Percentiles rank a stretch among this genome's conserved stretches.
phyloP scores from a whole-genome alignment of 2,329 filamentous ascomycete genomes.

The Juglanconis sp. region DNA sequence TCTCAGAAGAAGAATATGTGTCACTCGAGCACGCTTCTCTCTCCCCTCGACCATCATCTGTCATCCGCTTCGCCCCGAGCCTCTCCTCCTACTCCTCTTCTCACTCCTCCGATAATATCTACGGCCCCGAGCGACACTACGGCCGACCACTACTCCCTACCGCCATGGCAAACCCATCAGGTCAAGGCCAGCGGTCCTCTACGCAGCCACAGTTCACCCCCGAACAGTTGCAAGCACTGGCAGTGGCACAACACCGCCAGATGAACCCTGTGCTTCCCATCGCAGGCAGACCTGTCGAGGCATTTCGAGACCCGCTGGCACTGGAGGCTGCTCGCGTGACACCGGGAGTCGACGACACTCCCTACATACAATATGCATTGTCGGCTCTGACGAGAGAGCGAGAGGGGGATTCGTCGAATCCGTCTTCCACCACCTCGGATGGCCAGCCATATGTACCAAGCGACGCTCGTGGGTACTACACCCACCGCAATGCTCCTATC shows the following conservation, averaged over 20 bases:
- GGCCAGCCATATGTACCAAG: slow-evolving; percentile 26
- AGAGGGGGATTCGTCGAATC: slow-evolving; percentile 54
- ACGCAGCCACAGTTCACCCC: slow-evolving; percentile 18
- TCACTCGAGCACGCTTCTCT: slow-evolving; percentile 26
- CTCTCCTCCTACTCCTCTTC: slow-evolving; percentile 33
- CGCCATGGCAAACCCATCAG: slow-evolving; percentile 19
- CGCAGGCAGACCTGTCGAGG: slow-evolving; percentile 15
- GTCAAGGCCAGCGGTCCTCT: slow-evolving; percentile 23
- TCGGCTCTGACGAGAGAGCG: slow-evolving; percentile 78
- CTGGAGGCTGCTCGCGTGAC: slow-evolving; percentile 56
- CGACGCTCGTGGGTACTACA: slow-evolving; percentile 39
- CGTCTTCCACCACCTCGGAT: slow-evolving; percentile 40
- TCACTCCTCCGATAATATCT: slow-evolving; percentile 38
- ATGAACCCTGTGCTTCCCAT: slow-evolving; percentile 5
- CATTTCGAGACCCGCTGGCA: slow-evolving; percentile 51
- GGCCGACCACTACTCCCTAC: slow-evolving; percentile 28
- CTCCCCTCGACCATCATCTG: slow-evolving; percentile 35
- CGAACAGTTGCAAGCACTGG: slow-evolving; percentile 19
- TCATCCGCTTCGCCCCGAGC: slow-evolving; percentile 35
- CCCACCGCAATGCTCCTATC: slow-evolving; percentile 16
- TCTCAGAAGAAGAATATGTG: slow-evolving; percentile 22
- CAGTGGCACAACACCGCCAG: slow-evolving; percentile 9
- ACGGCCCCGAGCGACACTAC: slow-evolving; percentile 41
- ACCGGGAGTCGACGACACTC: slow-evolving; percentile 78
- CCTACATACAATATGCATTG: slow-evolving; percentile 86